These are phyloP conservation scores for Angomonas ambiguus DNA, from an alignment of 208 protist genomes.

Conservation along the genomic window DNA sequence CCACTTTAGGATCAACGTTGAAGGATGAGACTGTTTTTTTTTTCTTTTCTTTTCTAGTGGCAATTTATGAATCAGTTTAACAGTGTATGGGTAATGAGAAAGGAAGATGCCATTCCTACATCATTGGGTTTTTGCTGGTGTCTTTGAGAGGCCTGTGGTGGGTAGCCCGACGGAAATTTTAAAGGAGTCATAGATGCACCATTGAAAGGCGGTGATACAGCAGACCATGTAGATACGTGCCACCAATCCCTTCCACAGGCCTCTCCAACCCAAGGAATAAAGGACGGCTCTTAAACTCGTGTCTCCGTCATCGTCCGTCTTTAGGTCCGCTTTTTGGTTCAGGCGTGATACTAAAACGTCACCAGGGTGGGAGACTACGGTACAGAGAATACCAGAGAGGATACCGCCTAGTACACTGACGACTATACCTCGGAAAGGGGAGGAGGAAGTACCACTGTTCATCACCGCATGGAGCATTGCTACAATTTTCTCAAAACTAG, in stretches of 20 bases:
- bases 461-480: slow-evolving; percentile 20
- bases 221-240: slow-evolving; percentile 93
- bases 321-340: slow-evolving; percentile 31
- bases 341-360: slow-evolving; percentile 94
- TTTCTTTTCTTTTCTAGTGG: neutral
- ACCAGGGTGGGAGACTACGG: slow-evolving; percentile 93
- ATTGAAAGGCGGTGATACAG: slow-evolving; percentile 93
- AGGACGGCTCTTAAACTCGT: slow-evolving; percentile 16
- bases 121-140: neutral
- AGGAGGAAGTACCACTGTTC: neutral
- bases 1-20: no score
- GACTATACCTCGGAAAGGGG: slow-evolving; percentile 23
- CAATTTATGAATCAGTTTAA: no score
- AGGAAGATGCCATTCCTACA: neutral
- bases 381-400: slow-evolving; percentile 88
- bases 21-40: no score
- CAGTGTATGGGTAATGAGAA: slow-evolving; percentile 3
- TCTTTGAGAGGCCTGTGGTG: slow-evolving; percentile 25
- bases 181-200: slow-evolving; percentile 91
- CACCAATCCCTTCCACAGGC: slow-evolving; percentile 77
- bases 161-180: slow-evolving; percentile 68
- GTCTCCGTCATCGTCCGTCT: slow-evolving; percentile 12
- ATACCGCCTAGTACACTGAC: slow-evolving; percentile 76
- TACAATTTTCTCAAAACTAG: slow-evolving; percentile 63
- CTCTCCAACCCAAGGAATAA: slow-evolving; percentile 33